Evolutionary conservation across 305 asterid species (phyloP), one percentile per base, ranked within the genome.

Genomic region (Galium porrigens): DNA sequence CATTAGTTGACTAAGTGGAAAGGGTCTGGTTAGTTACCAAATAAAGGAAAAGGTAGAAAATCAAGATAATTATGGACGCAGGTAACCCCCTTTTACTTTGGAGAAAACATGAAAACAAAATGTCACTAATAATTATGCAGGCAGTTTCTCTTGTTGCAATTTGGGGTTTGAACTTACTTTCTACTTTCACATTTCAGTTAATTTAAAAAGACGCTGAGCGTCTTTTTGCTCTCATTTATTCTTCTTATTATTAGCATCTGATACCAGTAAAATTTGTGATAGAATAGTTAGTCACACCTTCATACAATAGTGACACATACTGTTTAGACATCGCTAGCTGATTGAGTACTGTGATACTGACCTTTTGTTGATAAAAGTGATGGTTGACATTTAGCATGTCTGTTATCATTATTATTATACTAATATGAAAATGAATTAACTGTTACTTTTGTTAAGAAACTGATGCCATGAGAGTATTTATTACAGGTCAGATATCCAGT

Each of bases 401-500:
- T 20, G 12, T 41, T 61, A 11, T 18, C 61, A 49, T 68, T 9
- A 1, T 61, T 36, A 36, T 36, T 27, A 27, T 27, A 36, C 17
- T 42, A 42, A 15, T 46, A 20, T 15, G 55, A 7, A n/a, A 32
- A 58, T 17, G 60, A 29, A 33, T 17, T 34, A 0, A 8, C 15
- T 4, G 17, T n/a, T 7, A 0, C 32, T 58, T 33, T 5, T 46
- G 6, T 58, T 58, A 5, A 0, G 22, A 58, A 59, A 22, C 61
- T 68, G 62, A 37, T 61, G 17, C 32, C 4, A n/a, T 29, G 29
- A 44, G 44, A 48, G 25, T 10, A 48, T 30, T 25, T 34, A 29
- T 64, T 30, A 63, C 88, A 90, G 97, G 96, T 90, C 54, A 77
- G 97, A 36, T 90, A 90, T 82, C 98, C 98, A 57, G 98, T 91